These are phyloP conservation scores for Alopecurus myosuroides DNA, from an alignment of 176 grass and related monocot genomes.

Conservation along the genomic window DNA sequence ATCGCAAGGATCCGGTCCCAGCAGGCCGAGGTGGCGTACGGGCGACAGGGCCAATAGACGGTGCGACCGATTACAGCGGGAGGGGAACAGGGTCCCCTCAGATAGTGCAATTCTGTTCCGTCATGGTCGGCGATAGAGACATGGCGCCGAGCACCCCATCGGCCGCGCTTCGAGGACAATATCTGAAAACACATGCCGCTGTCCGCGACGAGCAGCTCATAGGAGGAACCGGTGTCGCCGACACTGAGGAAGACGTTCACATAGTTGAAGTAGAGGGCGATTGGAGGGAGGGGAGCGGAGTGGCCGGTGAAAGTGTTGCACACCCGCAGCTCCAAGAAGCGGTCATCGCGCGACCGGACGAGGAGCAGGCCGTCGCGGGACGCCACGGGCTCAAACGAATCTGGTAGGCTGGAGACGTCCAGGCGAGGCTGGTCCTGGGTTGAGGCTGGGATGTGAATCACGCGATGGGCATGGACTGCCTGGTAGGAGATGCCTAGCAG, in stretches of 20 bases:
- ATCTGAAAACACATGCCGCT: not conserved
- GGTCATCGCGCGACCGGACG: not conserved
- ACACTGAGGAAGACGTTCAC: not conserved
- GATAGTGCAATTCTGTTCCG: not conserved
- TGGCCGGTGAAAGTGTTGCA: not conserved
- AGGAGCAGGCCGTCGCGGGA: not conserved
- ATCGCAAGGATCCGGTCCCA: not conserved
- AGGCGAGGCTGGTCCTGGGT: not conserved
- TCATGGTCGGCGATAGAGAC: not conserved
- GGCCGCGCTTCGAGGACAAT: not conserved
- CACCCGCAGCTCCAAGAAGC: not conserved
- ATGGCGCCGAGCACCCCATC: not conserved
- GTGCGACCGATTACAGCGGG: not conserved
- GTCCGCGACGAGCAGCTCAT: not conserved
- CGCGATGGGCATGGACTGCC: not conserved
- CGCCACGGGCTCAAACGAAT: not conserved
- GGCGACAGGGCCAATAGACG: not conserved
- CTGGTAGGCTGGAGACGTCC: not conserved
- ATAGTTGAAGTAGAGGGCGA: not conserved
- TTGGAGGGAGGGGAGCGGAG: not conserved
- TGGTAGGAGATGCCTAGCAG: not conserved
- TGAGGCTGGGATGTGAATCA: not conserved
- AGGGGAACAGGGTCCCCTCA: not conserved
- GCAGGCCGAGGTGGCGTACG: rapidly evolving
- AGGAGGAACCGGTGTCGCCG: not conserved